Conservation (phyloP, 441 rosid species). For the Adansonia rubrostipa region DNA sequence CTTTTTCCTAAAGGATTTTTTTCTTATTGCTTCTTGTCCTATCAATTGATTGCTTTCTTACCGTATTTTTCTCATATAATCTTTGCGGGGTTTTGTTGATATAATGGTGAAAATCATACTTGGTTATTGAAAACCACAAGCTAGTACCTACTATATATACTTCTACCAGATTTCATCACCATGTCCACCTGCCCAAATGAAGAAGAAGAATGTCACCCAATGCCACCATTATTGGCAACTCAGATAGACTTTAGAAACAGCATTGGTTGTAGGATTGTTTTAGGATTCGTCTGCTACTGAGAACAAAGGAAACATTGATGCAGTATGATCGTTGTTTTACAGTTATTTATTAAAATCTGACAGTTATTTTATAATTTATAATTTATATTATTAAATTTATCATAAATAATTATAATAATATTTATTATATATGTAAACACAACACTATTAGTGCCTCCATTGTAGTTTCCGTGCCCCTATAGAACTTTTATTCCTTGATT, state of each 20-base stretch:
- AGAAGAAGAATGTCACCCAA: slow-evolving; percentile 12
- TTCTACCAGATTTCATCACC: slow-evolving; percentile 24
- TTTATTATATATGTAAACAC: too few species aligned
- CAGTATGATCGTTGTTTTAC: background rate
- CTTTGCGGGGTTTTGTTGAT: slow-evolving; percentile 25
- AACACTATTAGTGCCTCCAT: background rate
- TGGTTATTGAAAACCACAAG: slow-evolving; percentile 4
- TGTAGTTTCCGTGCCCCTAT: background rate
- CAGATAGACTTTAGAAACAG: background rate
- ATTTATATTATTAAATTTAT: too few species aligned
- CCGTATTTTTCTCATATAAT: background rate
- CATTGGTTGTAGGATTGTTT: background rate
- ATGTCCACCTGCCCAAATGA: slow-evolving; percentile 23
- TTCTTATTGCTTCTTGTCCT: background rate
- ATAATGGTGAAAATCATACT: slow-evolving; percentile 28
- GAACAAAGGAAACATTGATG: background rate
- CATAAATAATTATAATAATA: too few species aligned
- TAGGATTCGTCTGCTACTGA: background rate
- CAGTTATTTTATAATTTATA: too few species aligned
- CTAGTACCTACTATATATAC: slow-evolving; percentile 21
- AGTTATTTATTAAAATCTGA: too few species aligned
- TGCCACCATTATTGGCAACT: background rate
- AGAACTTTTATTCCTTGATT: background rate
- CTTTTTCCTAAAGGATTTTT: background rate
- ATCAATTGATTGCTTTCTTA: background rate